Evolutionary conservation across 176 grass and related monocot genomes (phyloP).

Genomic region (Miscanthus lutarioriparius): DNA sequence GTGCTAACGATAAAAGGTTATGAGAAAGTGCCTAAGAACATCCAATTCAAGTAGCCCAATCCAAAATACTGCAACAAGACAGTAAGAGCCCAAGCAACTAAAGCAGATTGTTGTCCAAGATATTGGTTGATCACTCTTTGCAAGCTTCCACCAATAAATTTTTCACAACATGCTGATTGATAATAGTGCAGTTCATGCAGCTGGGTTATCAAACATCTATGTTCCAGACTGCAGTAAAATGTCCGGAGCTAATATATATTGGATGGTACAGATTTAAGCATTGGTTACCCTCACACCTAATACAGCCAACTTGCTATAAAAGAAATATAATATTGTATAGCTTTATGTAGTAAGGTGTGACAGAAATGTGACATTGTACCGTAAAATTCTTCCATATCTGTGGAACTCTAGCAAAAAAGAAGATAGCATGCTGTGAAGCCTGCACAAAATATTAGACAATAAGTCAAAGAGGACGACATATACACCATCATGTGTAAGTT

Average conservation of each 20-base stretch:
- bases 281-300: neutral
- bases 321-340: neutral
- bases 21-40: slow-evolving; percentile 18
- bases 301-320: slow-evolving; percentile 17
- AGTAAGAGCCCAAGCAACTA: neutral
- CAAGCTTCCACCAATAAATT: neutral
- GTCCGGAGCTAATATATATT: neutral
- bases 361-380: slow-evolving; percentile 40
- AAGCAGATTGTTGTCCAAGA: neutral
- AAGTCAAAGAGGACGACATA: slow-evolving; percentile 23
- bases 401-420: slow-evolving; percentile 95
- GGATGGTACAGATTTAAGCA: neutral
- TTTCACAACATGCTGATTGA: neutral
- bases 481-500: neutral
- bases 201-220: neutral
- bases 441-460: slow-evolving; percentile 38
- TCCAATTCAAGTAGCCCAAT: neutral
- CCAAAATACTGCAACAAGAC: neutral
- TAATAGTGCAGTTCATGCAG: neutral
- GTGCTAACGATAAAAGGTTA: neutral
- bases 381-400: slow-evolving; percentile 96
- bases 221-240: neutral
- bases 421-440: slow-evolving; percentile 93
- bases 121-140: neutral
- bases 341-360: neutral